phyloP scores from a whole-genome alignment of 345 rosid species.

The Eucalyptus sp. region DNA sequence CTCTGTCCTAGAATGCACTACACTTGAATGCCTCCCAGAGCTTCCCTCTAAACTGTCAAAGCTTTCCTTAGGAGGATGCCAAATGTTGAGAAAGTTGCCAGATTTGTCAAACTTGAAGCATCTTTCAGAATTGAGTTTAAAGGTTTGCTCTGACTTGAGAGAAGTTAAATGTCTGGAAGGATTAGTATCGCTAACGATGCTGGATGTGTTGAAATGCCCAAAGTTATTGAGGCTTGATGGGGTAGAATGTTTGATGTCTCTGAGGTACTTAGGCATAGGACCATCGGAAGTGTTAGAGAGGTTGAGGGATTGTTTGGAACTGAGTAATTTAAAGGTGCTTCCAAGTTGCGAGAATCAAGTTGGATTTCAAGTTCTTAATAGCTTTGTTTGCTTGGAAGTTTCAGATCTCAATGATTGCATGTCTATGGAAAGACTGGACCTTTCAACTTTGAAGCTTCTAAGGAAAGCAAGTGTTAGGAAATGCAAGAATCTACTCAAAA shows the following conservation, averaged over 20 bases:
- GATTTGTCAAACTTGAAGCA: not conserved
- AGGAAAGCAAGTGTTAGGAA: not conserved
- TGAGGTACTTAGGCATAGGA: accelerated
- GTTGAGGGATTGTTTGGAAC: not conserved
- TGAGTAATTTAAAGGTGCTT: not conserved
- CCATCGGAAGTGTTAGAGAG: not conserved
- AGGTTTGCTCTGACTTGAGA: not conserved
- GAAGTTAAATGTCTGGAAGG: not conserved
- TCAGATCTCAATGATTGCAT: not conserved
- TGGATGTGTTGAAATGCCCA: not conserved
- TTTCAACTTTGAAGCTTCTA: not conserved
- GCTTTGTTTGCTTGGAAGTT: not conserved
- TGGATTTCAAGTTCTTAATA: not conserved
- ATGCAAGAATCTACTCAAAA: not conserved
- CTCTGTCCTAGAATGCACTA: not conserved
- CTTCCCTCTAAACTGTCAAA: not conserved
- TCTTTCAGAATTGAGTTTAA: not conserved
- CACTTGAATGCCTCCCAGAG: not conserved
- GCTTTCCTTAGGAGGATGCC: not conserved
- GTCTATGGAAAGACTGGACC: not conserved
- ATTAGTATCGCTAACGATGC: not conserved
- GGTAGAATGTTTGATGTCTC: no score
- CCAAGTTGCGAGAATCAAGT: not conserved
- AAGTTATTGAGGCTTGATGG: not conserved
- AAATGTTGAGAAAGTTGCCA: not conserved